phyloP scores from a whole-genome alignment of 2,329 filamentous ascomycete species.

The Penicillium sp. region DNA sequence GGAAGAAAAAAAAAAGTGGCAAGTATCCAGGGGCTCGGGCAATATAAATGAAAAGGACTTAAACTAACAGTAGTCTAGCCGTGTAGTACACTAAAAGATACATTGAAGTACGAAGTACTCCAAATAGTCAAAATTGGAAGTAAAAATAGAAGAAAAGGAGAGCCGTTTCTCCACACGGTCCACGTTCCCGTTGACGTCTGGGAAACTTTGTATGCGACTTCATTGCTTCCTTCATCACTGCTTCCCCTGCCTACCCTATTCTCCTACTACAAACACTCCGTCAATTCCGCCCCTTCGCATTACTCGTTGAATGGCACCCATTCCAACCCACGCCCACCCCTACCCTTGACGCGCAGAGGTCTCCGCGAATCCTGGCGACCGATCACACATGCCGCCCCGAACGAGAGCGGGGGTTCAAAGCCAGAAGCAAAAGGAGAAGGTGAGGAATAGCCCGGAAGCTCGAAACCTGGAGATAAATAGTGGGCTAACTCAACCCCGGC shows the following conservation, averaged over 20 bases:
- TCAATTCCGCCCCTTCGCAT: not conserved
- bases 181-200: constrained; percentile 27
- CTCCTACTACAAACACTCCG: not conserved
- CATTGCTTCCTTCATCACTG: constrained; percentile 8
- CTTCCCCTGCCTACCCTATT: not conserved
- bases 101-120: not conserved
- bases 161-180: constrained; percentile 22
- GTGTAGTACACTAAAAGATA: not conserved
- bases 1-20: not conserved
- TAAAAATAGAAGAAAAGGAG: constrained; percentile 9
- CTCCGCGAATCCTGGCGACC: constrained; percentile 28
- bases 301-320: constrained; percentile 24
- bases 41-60: not conserved
- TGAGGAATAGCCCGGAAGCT: constrained; percentile 24
- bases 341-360: constrained; percentile 21
- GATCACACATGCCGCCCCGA: constrained; percentile 47
- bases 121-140: not conserved
- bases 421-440: constrained; percentile 62
- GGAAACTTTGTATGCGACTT: constrained; percentile 15
- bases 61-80: not conserved
- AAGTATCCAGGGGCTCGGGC: not conserved
- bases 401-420: constrained; percentile 56
- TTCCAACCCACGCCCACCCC: constrained; percentile 11
- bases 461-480: not conserved
- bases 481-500: constrained; percentile 25